A percentile compares a stretch with the other conserved stretches of the same genome.
These are phyloP conservation scores for Oehlia diaphana DNA, from an alignment of 192 early-diverging fungal species.

Conservation along the genomic window DNA sequence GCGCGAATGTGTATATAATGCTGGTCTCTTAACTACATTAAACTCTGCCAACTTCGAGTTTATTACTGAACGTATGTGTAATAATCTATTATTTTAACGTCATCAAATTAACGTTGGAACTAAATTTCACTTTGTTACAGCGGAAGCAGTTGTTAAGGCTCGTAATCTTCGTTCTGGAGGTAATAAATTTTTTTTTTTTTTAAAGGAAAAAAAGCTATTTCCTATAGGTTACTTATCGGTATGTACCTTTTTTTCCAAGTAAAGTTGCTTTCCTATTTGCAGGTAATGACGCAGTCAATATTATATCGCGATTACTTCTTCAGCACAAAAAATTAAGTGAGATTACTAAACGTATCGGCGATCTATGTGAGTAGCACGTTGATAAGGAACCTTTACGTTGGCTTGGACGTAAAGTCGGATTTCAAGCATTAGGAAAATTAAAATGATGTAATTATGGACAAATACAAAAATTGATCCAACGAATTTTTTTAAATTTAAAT, in stretches of 20 bases:
- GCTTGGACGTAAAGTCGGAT: constrained; percentile 5
- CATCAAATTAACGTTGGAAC: not conserved
- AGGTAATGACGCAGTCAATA: constrained; percentile 1
- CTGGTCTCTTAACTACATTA: not conserved
- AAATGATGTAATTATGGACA: constrained; percentile 8
- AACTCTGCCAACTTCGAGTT: not conserved
- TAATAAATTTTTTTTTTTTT: not conserved
- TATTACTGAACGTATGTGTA: not conserved
- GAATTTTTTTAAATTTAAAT: not conserved
- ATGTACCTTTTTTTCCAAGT: no score
- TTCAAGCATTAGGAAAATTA: not conserved
- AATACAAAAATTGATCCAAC: not conserved
- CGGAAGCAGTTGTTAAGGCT: not conserved
- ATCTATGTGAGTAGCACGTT: not conserved
- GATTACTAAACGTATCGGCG: not conserved
- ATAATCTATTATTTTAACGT: not conserved
- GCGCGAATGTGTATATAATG: not conserved
- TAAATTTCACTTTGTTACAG: not conserved
- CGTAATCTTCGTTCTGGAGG: constrained; percentile 15
- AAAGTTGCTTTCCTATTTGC: constrained; percentile 10
- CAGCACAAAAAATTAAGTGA: not conserved
- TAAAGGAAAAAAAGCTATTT: not conserved
- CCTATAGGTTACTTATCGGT: no score
- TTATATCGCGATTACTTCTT: not conserved
- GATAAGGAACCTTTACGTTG: not conserved